A percentile compares a stretch with the other conserved stretches of the same genome.
Conservation (phyloP, 331 rosid genomes). For the Pyrus hybrid region DNA sequence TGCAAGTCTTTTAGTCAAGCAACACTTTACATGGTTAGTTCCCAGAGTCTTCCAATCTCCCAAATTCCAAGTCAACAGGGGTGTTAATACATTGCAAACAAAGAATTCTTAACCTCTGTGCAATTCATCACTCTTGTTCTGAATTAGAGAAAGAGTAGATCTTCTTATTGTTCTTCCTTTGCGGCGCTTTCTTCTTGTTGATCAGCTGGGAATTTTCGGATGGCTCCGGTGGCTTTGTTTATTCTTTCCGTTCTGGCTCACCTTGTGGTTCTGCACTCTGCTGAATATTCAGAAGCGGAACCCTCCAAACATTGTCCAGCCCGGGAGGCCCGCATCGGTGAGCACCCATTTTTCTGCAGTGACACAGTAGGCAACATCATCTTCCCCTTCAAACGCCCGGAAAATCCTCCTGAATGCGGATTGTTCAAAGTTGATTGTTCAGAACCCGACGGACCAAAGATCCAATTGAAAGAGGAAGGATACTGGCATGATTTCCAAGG, state of each 20-base stretch:
- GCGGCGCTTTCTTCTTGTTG: not conserved
- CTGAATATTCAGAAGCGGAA: not conserved
- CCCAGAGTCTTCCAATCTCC: not conserved
- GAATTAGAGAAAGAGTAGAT: not conserved
- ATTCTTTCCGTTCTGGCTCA: not conserved
- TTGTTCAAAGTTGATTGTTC: not conserved
- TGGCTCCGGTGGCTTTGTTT: conserved; percentile 6
- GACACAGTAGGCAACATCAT: rapidly evolving
- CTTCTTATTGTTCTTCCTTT: not conserved
- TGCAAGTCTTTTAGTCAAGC: not conserved
- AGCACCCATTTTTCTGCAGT: rapidly evolving
- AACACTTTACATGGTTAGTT: not conserved
- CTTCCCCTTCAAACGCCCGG: conserved; percentile 15
- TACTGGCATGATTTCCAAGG: not conserved
- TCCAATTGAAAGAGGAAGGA: conserved; percentile 21
- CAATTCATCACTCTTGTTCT: not conserved
- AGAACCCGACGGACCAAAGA: rapidly evolving
- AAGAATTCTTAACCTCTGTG: not conserved
- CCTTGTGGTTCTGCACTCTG: not conserved
- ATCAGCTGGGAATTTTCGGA: not conserved
- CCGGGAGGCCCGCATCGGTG: too few species aligned
- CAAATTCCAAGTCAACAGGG: conserved; percentile 2
- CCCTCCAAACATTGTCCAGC: not conserved
- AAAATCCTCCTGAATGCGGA: conserved; percentile 12
- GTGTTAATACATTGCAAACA: not conserved